Percentiles rank a stretch among this genome's conserved stretches.
Evolutionary conservation across 495 filamentous ascomycete species (phyloP).

Genomic region (Talaromyces thailandensis): DNA sequence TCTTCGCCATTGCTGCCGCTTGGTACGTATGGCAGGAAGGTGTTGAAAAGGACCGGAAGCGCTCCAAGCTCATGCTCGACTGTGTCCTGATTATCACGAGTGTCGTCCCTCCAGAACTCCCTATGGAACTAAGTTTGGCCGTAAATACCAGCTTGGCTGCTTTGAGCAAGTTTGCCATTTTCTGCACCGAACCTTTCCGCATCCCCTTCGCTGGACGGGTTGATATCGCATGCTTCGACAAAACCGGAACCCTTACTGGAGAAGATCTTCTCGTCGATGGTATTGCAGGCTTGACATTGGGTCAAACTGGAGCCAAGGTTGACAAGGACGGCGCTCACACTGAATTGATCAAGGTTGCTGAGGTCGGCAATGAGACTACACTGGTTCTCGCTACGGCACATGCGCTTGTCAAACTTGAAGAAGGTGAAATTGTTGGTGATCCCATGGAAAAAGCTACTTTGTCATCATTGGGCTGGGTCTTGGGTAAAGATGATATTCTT

Average conservation of each 20-base stretch:
- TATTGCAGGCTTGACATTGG: slow-evolving; percentile 79
- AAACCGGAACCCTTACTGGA: slow-evolving; percentile 93
- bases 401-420: slow-evolving; percentile 89
- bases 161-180: slow-evolving; percentile 89
- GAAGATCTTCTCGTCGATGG: slow-evolving; percentile 97
- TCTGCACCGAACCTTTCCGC: slow-evolving; percentile 98
- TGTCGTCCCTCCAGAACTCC: slow-evolving; percentile 93
- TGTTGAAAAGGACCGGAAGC: slow-evolving; percentile 83
- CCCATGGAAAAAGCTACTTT: slow-evolving; percentile 99
- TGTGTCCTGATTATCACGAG: slow-evolving; percentile 96
- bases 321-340: slow-evolving; percentile 74
- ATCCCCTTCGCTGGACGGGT: slow-evolving; percentile 95
- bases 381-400: slow-evolving; percentile 93
- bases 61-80: slow-evolving; percentile 93
- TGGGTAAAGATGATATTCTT: slow-evolving; percentile 81
- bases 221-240: slow-evolving; percentile 97
- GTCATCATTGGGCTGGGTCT: slow-evolving; percentile 76
- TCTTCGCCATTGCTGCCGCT: slow-evolving; percentile 96
- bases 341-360: slow-evolving; percentile 54
- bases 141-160: slow-evolving; percentile 98
- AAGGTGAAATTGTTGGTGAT: slow-evolving; percentile 94
- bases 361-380: slow-evolving; percentile 70
- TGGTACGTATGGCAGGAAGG: slow-evolving; percentile 99
- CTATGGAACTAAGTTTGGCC: slow-evolving; percentile 94
- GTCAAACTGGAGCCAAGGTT: slow-evolving; percentile 53